Base-by-base conservation (phyloP, 2,329 filamentous ascomycete species). In the Didymella keratinophila region DNA sequence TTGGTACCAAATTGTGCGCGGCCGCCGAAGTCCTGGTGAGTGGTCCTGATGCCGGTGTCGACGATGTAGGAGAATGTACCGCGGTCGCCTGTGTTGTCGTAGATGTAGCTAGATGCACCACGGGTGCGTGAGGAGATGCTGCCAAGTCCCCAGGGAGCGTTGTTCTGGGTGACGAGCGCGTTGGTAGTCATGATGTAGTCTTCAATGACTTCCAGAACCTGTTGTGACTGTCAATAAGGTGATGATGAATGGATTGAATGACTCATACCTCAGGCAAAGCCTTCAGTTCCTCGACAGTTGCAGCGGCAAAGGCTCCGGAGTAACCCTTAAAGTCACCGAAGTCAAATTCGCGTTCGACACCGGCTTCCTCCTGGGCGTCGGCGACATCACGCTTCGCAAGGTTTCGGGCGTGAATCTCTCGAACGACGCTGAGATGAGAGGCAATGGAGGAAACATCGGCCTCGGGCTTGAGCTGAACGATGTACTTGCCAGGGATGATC, bases 11-110 rank as follows among this genome's bases (percentile, higher is more conserved):
- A 71, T 10, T 48, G 54, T 10, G 72, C 74, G 16, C 74, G 69
- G 27, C 71, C 70, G 12, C 60, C 64, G 28, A 76, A 76, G 8
- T 76, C 74, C 0, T 47, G 28, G 74, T 90, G 87, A 2, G 79
- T 82, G 30, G 75, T 74, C 42, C 78, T 76, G 71, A 90, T 83
- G 61, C 87, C 88, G 2, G 87, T 89, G 73, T 90, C 87, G n/a
- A 90, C 80, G 18, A 90, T 78, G 70, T 86, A 90, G 18, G 64
- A 67, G 54, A 64, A 74, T 0, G 65, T 72, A 25, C 65, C 70
- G 4, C 64, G 27, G n/a, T 71, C 71, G 10, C 64, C 68, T 18
- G 54, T 61, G 1, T 51, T 44, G 37, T 75, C 73, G 34, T 72
- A 75, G 32, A 70, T 51, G 58, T 75, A 74, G 32, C 56, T 56